phyloP scores from a whole-genome alignment of 2,329 filamentous ascomycete species.

The Scopulariopsis brevicaulis region DNA sequence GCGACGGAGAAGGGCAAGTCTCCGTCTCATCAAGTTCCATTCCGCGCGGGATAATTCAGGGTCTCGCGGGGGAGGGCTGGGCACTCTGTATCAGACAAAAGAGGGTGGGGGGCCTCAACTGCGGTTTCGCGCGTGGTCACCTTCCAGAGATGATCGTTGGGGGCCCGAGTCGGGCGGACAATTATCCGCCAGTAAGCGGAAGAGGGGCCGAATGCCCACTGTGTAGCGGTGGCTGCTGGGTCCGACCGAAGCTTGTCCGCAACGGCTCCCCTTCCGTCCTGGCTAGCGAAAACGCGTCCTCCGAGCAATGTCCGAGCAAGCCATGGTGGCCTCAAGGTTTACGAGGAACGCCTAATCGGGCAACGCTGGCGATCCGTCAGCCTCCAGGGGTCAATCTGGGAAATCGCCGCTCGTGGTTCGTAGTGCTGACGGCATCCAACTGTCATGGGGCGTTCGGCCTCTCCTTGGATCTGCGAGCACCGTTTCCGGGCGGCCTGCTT shows the following conservation, averaged over 20 bases:
- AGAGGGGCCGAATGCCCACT: neutral
- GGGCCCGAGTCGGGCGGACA: too few species aligned
- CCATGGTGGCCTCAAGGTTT: neutral
- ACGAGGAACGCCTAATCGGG: neutral
- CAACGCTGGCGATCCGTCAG: neutral
- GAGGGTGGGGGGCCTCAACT: too few species aligned
- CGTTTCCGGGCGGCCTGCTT: neutral
- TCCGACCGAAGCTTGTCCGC: neutral
- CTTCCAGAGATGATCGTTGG: too few species aligned
- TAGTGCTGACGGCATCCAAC: neutral
- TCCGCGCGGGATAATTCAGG: too few species aligned
- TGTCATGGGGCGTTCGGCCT: neutral
- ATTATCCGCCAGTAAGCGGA: neutral
- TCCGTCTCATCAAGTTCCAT: neutral
- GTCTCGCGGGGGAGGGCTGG: too few species aligned
- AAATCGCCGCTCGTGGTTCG: neutral
- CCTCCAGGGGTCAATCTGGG: neutral
- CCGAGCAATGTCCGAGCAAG: neutral
- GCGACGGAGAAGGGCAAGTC: neutral
- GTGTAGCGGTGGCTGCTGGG: neutral
- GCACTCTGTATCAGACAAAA: too few species aligned
- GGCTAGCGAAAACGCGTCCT: neutral
- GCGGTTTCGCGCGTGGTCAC: too few species aligned
- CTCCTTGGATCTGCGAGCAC: too few species aligned
- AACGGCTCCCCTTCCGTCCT: neutral